Evolutionary conservation across 2,329 filamentous ascomycete species (phyloP).

Genomic region (Fusarium sp.): DNA sequence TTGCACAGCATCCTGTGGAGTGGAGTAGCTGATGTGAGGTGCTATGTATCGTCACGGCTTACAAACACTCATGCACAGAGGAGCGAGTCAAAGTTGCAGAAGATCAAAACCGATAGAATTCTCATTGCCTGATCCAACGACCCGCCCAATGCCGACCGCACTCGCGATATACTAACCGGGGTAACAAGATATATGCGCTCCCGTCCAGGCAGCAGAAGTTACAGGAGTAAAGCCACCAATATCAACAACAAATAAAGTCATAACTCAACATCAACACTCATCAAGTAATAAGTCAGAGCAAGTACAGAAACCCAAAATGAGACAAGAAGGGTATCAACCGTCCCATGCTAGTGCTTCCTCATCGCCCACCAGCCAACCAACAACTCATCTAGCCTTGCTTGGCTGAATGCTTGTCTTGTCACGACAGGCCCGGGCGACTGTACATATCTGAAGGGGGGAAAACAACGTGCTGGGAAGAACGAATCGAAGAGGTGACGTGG

Average conservation of each 20-base stretch:
- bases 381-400: too few relatives aligned
- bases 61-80: not conserved
- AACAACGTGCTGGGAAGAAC: constrained; percentile 36
- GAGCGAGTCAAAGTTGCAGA: constrained; percentile 8
- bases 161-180: constrained; percentile 33
- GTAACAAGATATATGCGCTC: constrained; percentile 22
- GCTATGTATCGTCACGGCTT: not conserved
- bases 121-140: constrained; percentile 33
- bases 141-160: constrained; percentile 38
- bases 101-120: constrained; percentile 27
- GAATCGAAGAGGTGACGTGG: constrained; percentile 49
- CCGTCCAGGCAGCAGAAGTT: constrained; percentile 24
- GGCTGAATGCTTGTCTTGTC: too few relatives aligned
- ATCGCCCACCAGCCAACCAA: too few relatives aligned
- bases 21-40: not conserved
- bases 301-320: not conserved
- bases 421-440: too few relatives aligned
- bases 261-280: constrained; percentile 1
- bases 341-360: too few relatives aligned
- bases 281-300: constrained; percentile 11
- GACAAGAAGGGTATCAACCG: not conserved
- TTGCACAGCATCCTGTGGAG: constrained; percentile 6
- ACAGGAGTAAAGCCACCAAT: constrained; percentile 2
- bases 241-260: constrained; percentile 9
- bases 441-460: not conserved